phyloP scores from a whole-genome alignment of 306 rosid genomes.

The Malus orientalis region DNA sequence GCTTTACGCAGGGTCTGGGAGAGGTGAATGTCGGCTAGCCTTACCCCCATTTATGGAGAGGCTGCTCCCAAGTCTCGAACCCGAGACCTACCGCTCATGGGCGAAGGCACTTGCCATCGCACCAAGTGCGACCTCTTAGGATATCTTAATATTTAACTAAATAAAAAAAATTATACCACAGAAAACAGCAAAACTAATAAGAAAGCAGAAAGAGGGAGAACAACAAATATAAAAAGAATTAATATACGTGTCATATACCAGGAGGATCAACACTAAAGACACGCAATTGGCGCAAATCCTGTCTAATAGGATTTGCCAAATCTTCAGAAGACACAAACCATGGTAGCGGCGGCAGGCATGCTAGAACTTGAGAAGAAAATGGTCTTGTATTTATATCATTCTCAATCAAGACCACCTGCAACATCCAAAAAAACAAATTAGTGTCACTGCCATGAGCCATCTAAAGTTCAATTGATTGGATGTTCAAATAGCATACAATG shows the following conservation, averaged over 20 bases:
- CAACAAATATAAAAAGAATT: neutral
- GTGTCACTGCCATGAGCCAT: neutral
- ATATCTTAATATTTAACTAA: neutral
- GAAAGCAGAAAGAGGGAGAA: neutral
- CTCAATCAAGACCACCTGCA: conserved; percentile 95
- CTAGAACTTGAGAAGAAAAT: conserved; percentile 85
- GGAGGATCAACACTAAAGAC: conserved; percentile 99
- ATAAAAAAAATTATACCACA: neutral
- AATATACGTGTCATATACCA: conserved; percentile 34
- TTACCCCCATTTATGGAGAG: too few species aligned
- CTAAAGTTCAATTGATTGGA: conserved; percentile 2
- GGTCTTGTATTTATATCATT: conserved; percentile 93
- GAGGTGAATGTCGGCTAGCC: too few species aligned
- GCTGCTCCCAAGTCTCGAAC: too few species aligned
- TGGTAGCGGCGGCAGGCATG: conserved; percentile 95
- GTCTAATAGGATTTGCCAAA: conserved; percentile 64
- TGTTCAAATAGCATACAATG: neutral
- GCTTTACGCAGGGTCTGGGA: too few species aligned
- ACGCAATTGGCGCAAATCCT: conserved; percentile 62
- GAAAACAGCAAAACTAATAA: neutral
- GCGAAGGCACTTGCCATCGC: too few species aligned
- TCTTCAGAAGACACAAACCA: conserved; percentile 86
- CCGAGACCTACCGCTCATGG: too few species aligned
- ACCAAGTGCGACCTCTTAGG: neutral
- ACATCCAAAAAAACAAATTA: conserved; percentile 12